A percentile compares a stretch with the other conserved stretches of the same genome.
phyloP scores from a whole-genome alignment of 2,329 filamentous ascomycete genomes.

The Neofusicoccum sp. region DNA sequence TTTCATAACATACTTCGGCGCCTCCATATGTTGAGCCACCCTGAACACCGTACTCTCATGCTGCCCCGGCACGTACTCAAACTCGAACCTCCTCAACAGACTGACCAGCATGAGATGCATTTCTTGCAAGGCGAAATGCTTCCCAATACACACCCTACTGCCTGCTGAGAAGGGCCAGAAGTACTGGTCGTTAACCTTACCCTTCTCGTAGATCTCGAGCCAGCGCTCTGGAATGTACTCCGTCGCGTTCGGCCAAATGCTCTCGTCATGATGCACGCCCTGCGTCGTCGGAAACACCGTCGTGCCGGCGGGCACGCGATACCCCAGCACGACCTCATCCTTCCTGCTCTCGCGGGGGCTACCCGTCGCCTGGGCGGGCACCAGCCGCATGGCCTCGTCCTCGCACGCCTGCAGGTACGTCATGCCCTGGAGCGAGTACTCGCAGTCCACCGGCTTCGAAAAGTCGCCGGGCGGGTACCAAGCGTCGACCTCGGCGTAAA shows the following conservation, averaged over 20 bases:
- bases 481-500: background rate
- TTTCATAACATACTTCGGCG: background rate
- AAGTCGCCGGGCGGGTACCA: conserved; percentile 21
- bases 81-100: background rate
- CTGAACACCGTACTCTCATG: background rate
- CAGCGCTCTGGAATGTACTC: conserved; percentile 39
- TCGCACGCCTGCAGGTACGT: conserved; percentile 40
- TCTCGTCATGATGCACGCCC: conserved; percentile 31
- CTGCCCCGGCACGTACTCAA: conserved; percentile 4
- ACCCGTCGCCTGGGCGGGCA: conserved; percentile 38
- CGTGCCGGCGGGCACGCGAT: conserved; percentile 35
- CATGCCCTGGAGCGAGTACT: conserved; percentile 37
- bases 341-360: conserved; percentile 38
- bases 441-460: conserved; percentile 36
- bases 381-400: conserved; percentile 42
- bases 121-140: conserved; percentile 1
- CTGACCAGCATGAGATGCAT: conserved; percentile 2
- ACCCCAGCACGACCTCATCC: conserved; percentile 38
- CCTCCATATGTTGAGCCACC: background rate
- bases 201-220: conserved; percentile 22
- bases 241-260: conserved; percentile 25
- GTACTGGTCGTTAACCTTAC: conserved; percentile 22
- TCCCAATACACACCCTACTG: conserved; percentile 1
- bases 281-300: conserved; percentile 40
- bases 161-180: conserved; percentile 2